Evolutionary conservation across 2,329 filamentous ascomycete species (phyloP).

Genomic region (Arthrobotrys iridis): DNA sequence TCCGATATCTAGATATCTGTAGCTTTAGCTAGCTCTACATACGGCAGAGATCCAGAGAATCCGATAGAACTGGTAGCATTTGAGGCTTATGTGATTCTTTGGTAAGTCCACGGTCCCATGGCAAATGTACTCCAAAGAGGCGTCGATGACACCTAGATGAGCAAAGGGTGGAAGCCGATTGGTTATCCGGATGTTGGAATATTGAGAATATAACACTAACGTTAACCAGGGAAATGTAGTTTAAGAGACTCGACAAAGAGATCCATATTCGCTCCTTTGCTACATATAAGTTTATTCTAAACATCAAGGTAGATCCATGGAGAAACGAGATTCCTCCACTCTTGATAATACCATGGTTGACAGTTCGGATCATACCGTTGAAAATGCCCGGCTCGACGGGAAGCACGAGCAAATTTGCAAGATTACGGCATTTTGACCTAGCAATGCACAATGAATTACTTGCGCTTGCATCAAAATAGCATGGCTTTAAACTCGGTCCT

Average conservation of each 20-base stretch:
- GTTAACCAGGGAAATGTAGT: constrained; percentile 23
- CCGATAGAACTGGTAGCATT: constrained; percentile 3
- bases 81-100: constrained; percentile 19
- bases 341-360: constrained; percentile 1
- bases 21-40: constrained; percentile 4
- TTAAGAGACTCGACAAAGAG: constrained; percentile 6
- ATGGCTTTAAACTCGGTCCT: background rate
- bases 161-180: constrained; percentile 8
- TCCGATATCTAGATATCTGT: constrained; percentile 28
- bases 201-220: background rate
- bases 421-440: background rate
- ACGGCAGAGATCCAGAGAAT: constrained; percentile 36
- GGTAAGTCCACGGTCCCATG: background rate
- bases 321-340: constrained; percentile 23
- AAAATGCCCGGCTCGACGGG: constrained; percentile 21
- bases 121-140: background rate
- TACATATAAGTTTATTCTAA: background rate
- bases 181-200: constrained; percentile 16
- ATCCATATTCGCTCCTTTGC: background rate
- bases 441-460: background rate
- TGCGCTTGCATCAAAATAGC: background rate
- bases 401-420: constrained; percentile 9
- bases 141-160: background rate
- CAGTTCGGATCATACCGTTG: constrained; percentile 10
- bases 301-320: constrained; percentile 9